Evolutionary conservation across 495 filamentous ascomycete species (phyloP).

Genomic region (Evernia prunastri): DNA sequence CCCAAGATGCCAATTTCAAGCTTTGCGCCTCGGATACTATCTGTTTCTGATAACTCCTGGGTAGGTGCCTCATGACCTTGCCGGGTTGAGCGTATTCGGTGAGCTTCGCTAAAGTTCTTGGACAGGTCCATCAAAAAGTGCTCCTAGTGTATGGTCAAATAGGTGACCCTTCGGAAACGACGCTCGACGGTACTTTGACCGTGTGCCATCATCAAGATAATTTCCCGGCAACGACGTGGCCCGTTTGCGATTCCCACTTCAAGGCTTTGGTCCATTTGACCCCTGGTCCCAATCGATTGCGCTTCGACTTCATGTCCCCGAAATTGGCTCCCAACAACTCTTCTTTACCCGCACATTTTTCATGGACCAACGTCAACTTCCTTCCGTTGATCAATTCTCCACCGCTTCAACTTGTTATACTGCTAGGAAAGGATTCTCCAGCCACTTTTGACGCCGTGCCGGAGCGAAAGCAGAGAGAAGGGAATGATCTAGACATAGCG

Average conservation of each 20-base stretch:
- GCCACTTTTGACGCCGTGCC: conserved; percentile 79
- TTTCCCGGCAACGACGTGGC: conserved; percentile 76
- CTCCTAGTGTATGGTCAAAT: conserved; percentile 73
- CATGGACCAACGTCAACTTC: conserved; percentile 76
- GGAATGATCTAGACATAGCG: conserved; percentile 70
- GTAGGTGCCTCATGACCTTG: conserved; percentile 41
- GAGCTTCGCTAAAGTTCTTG: conserved; percentile 19
- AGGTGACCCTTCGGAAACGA: conserved; percentile 61
- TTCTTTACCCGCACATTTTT: conserved; percentile 64
- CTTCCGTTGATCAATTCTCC: conserved; percentile 68
- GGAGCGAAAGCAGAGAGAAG: conserved; percentile 66
- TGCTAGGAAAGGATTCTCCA: conserved; percentile 82
- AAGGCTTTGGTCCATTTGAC: conserved; percentile 83
- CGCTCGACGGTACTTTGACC: conserved; percentile 71
- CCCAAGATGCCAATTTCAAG: conserved; percentile 58
- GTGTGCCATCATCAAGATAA: conserved; percentile 76
- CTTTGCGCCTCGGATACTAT: conserved; percentile 70
- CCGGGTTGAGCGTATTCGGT: background rate
- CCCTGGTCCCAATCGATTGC: conserved; percentile 77
- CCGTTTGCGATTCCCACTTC: conserved; percentile 79
- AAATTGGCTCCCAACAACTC: conserved; percentile 65
- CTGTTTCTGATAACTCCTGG: conserved; percentile 74
- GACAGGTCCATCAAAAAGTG: conserved; percentile 82
- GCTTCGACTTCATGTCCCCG: conserved; percentile 78
- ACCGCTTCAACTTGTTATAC: conserved; percentile 75